A percentile compares a stretch with the other conserved stretches of the same genome.
These are phyloP conservation scores for Backusella liffmaniae DNA, from an alignment of 192 early-diverging fungal genomes.

Conservation along the genomic window DNA sequence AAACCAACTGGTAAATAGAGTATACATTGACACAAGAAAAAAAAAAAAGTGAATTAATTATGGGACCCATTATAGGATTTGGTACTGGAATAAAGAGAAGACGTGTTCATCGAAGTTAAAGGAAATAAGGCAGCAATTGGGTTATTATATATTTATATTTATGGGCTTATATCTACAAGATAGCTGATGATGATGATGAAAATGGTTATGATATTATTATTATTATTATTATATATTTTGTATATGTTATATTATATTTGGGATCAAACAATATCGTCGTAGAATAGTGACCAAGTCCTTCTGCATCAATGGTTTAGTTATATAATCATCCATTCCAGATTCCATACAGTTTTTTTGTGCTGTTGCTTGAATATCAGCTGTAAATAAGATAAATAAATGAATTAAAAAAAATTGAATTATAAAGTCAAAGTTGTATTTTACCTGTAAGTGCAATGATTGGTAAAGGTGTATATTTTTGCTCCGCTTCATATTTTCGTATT, in stretches of 20 bases:
- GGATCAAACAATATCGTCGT: slow-evolving; percentile 34
- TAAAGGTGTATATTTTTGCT: slow-evolving; percentile 22
- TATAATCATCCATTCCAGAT: slow-evolving; percentile 49
- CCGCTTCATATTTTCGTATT: slow-evolving; percentile 40
- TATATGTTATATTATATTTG: slow-evolving; percentile 5
- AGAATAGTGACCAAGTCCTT: slow-evolving; percentile 42
- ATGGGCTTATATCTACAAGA: background rate
- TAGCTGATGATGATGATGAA: too few relatives aligned
- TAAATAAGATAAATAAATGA: background rate
- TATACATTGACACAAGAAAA: background rate
- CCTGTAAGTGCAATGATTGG: slow-evolving; percentile 46
- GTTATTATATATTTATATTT: background rate
- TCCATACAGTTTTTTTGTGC: slow-evolving; percentile 44
- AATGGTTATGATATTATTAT: background rate
- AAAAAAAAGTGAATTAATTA: background rate
- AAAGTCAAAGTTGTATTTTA: background rate
- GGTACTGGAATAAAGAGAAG: background rate
- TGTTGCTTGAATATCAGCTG: slow-evolving; percentile 44
- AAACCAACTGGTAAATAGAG: background rate
- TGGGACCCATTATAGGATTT: background rate
- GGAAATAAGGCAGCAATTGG: background rate
- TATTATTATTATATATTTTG: background rate
- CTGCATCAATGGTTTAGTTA: slow-evolving; percentile 50
- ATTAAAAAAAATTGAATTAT: too few relatives aligned
- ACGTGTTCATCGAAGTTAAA: background rate